phyloP scores from a whole-genome alignment of 495 filamentous ascomycete species.

The Rhypophila decipiens region DNA sequence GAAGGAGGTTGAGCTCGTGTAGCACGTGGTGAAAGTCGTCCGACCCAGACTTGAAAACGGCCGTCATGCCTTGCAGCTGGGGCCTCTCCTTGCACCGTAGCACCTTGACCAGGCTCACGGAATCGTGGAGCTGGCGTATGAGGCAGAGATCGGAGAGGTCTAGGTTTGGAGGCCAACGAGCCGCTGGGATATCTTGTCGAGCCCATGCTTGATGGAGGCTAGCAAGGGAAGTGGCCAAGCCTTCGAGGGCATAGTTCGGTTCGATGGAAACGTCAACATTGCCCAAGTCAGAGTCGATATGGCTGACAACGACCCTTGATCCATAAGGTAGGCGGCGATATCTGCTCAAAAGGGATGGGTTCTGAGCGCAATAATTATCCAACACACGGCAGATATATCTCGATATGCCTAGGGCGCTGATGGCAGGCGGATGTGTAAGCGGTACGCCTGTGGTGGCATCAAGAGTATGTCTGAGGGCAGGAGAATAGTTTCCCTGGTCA shows the following conservation, averaged over 20 bases:
- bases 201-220: neutral
- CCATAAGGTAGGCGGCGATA: constrained; percentile 2
- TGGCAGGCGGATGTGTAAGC: neutral
- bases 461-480: constrained; percentile 1
- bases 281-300: neutral
- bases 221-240: neutral
- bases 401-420: constrained; percentile 1
- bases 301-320: neutral
- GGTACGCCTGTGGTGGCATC: neutral
- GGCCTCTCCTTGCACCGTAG: neutral
- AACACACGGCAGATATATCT: neutral
- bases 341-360: neutral
- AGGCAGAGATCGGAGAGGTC: neutral
- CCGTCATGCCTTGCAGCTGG: neutral
- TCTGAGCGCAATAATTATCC: neutral
- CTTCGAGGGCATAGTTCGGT: constrained; percentile 3
- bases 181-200: neutral
- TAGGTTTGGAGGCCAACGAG: neutral
- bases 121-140: constrained; percentile 3
- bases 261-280: neutral
- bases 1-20: constrained; percentile 4
- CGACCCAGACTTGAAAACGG: constrained; percentile 4
- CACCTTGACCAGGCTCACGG: neutral
- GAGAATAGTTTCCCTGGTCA: neutral
- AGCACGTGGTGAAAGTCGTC: constrained; percentile 2